A percentile compares a stretch with the other conserved stretches of the same genome.
phyloP scores from a whole-genome alignment of 228 moss, liverwort and hornwort genomes.

The Sphagnum fallax region DNA sequence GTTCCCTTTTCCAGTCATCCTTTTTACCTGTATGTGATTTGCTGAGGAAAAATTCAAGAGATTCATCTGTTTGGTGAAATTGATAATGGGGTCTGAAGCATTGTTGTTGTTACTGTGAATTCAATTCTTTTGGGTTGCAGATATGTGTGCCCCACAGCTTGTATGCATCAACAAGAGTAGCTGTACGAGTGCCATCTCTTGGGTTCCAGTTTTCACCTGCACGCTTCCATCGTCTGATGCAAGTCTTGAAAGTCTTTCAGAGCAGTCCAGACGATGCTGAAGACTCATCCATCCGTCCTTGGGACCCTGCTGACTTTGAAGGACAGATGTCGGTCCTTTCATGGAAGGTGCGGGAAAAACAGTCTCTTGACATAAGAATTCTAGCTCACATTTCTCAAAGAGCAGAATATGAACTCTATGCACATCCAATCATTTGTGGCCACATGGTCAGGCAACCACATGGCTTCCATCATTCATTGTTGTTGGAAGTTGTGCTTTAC shows the following conservation, averaged over 20 bases:
- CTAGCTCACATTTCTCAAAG: too few relatives aligned
- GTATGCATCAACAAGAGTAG: constrained; percentile 73
- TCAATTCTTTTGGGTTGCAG: constrained; percentile 19
- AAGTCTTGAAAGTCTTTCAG: constrained; percentile 74
- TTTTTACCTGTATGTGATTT: neutral
- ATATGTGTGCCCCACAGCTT: constrained; percentile 92
- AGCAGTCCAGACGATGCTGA: constrained; percentile 42
- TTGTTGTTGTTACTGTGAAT: too few relatives aligned
- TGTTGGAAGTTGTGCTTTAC: too few relatives aligned
- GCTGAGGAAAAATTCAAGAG: too few relatives aligned
- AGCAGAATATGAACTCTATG: too few relatives aligned
- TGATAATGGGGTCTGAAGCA: too few relatives aligned
- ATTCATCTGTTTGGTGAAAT: too few relatives aligned
- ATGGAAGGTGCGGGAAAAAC: constrained; percentile 60
- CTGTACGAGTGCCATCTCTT: constrained; percentile 70
- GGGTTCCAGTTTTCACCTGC: constrained; percentile 95
- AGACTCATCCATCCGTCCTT: constrained; percentile 52
- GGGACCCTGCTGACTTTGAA: constrained; percentile 91
- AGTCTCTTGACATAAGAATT: too few relatives aligned
- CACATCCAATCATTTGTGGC: too few relatives aligned
- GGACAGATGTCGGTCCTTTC: constrained; percentile 70
- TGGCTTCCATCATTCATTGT: too few relatives aligned
- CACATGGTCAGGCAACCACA: too few relatives aligned
- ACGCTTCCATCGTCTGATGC: constrained; percentile 94
- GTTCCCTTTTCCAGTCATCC: neutral